A percentile compares a stretch with the other conserved stretches of the same genome.
Evolutionary conservation across 306 rosid genomes (phyloP).

Genomic region (Hippophae rhamnoides): DNA sequence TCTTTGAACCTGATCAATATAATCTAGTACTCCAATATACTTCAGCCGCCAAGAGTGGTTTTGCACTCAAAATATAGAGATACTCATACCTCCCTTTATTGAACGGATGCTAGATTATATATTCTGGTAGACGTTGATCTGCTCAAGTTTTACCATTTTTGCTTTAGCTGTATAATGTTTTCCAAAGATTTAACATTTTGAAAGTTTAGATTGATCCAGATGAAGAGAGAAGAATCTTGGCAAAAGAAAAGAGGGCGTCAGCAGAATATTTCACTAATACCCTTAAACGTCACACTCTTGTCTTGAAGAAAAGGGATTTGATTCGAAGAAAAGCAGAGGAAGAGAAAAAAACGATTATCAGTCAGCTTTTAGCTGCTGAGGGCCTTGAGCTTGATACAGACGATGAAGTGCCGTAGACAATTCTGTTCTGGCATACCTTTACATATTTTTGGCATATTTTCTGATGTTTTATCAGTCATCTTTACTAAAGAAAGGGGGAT

Average conservation of each 20-base stretch:
- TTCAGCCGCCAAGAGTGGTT: no score
- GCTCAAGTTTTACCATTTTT: conserved; percentile 5
- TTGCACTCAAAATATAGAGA: no score
- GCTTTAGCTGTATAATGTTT: conserved; percentile 15
- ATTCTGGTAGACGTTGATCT: conserved; percentile 1
- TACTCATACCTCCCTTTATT: no score
- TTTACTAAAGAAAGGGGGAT: no score
- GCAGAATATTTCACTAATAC: conserved; percentile 62
- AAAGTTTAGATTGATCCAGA: conserved; percentile 70
- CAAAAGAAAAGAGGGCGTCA: conserved; percentile 80
- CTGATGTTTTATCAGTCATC: no score
- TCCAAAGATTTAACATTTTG: conserved; percentile 3
- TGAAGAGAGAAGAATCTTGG: conserved; percentile 68
- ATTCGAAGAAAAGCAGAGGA: conserved; percentile 76
- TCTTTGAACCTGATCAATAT: no score
- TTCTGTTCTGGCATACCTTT: neutral
- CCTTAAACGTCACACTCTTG: conserved; percentile 67
- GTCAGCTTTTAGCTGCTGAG: conserved; percentile 74
- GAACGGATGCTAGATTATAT: no score
- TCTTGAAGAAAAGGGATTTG: conserved; percentile 76
- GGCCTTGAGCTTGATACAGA: conserved; percentile 92
- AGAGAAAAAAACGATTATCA: conserved; percentile 50
- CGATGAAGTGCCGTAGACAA: conserved; percentile 23
- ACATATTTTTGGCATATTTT: no score
- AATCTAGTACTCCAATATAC: no score